Conservation (phyloP, 225 moss, liverwort and hornwort species). For the Takakia lepidozioides region DNA sequence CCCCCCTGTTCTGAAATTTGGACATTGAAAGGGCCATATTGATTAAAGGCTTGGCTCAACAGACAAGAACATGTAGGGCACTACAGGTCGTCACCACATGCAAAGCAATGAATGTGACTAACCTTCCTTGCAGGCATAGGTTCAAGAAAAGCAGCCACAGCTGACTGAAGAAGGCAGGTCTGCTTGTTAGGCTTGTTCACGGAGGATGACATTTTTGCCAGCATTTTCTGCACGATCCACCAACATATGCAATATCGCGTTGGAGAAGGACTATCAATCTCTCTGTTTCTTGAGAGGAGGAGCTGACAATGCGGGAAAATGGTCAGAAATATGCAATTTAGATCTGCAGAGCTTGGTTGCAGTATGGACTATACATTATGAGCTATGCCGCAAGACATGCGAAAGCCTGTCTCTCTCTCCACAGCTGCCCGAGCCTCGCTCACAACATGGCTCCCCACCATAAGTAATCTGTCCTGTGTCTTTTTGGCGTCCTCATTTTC, state of each 20-base stretch:
- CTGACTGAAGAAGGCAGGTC: slow-evolving; percentile 45
- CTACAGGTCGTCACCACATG: too few relatives aligned
- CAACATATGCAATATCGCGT: too few relatives aligned
- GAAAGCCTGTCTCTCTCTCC: slow-evolving; percentile 53
- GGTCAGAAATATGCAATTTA: too few relatives aligned
- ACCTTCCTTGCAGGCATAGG: slow-evolving; percentile 46
- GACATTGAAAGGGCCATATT: too few relatives aligned
- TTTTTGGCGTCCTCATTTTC: slow-evolving; percentile 1
- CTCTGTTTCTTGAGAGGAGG: too few relatives aligned
- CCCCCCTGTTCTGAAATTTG: too few relatives aligned
- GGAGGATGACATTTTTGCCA: slow-evolving; percentile 59
- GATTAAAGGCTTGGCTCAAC: too few relatives aligned
- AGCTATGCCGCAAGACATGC: slow-evolving; percentile 52
- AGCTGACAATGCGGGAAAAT: too few relatives aligned
- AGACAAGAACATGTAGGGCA: too few relatives aligned
- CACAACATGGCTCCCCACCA: slow-evolving; percentile 51
- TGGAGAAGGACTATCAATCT: too few relatives aligned
- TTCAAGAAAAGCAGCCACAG: slow-evolving; percentile 31
- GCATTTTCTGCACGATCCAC: slow-evolving; percentile 46
- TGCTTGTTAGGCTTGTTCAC: slow-evolving; percentile 61
- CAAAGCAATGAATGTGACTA: not conserved
- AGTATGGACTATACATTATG: slow-evolving; percentile 29
- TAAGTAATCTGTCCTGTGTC: slow-evolving; percentile 22
- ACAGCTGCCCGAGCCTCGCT: slow-evolving; percentile 44
- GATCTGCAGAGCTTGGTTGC: too few relatives aligned